Percentiles rank a stretch among this genome's conserved stretches.
Evolutionary conservation across 345 rosid species (phyloP).

Genomic region (Camelina neglecta): DNA sequence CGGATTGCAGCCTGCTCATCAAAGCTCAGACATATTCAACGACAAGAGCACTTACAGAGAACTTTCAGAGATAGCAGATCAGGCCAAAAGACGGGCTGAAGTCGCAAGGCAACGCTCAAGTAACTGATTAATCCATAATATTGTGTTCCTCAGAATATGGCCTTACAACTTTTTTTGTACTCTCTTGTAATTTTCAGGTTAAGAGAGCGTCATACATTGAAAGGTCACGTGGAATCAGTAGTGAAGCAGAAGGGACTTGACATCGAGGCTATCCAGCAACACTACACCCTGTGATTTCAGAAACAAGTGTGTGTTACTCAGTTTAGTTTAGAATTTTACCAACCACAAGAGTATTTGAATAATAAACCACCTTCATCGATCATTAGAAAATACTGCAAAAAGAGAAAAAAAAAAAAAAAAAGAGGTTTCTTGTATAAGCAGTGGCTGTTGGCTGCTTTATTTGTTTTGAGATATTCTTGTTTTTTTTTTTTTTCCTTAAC

Average conservation of each 20-base stretch:
- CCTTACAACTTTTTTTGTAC: neutral
- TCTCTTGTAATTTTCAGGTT: constrained; percentile 52
- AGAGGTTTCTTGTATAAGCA: constrained; percentile 33
- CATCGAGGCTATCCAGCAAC: constrained; percentile 85
- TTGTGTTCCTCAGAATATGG: constrained; percentile 18
- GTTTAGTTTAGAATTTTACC: constrained; percentile 35
- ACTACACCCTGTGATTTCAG: constrained; percentile 73
- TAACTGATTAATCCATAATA: constrained; percentile 8
- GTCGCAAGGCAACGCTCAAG: constrained; percentile 67
- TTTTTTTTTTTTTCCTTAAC: constrained; percentile 4
- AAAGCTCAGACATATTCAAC: constrained; percentile 51
- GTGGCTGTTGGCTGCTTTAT: constrained; percentile 37
- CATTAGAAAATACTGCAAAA: constrained; percentile 27
- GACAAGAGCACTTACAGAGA: constrained; percentile 72
- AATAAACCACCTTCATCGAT: constrained; percentile 26
- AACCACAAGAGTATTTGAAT: constrained; percentile 39
- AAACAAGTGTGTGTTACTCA: constrained; percentile 31
- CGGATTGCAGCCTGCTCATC: constrained; percentile 67
- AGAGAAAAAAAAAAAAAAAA: neutral
- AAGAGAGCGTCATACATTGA: constrained; percentile 87
- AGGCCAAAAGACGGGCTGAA: constrained; percentile 90
- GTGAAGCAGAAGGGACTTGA: constrained; percentile 95
- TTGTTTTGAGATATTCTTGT: constrained; percentile 30
- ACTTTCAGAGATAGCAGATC: constrained; percentile 85
- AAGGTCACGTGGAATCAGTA: constrained; percentile 93